Evolutionary conservation across 75 land plant genomes (phyloP).

Genomic region (Azolla pinnata): DNA sequence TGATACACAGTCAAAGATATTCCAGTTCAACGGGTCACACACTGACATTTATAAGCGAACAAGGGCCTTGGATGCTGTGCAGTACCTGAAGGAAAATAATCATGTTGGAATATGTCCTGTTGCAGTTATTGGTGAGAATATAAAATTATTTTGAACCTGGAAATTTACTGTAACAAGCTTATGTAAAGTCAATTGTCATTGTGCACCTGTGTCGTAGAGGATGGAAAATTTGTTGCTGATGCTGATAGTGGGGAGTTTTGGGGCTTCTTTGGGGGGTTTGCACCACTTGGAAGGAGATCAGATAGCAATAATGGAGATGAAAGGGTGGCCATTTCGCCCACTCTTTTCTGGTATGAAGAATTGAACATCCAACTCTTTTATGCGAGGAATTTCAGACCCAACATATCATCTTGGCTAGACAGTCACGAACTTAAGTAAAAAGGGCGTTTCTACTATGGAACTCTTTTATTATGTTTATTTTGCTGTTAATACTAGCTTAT

Average conservation of each 20-base stretch:
- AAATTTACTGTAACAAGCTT: not conserved
- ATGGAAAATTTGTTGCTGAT: conserved; percentile 83
- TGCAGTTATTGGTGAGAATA: conserved; percentile 57
- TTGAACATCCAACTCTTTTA: no score
- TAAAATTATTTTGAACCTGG: not conserved
- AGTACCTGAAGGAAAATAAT: conserved; percentile 66
- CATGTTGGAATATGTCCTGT: conserved; percentile 69
- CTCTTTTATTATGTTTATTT: no score
- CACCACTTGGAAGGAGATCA: conserved; percentile 53
- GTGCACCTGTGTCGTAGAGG: conserved; percentile 41
- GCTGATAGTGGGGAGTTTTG: conserved; percentile 89
- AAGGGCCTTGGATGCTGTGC: conserved; percentile 81
- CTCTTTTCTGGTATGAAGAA: no score
- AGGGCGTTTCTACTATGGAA: no score
- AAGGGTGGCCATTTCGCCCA: no score
- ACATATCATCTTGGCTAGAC: no score
- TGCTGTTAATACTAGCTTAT: no score
- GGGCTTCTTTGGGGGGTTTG: conserved; percentile 92
- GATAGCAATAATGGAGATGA: conserved; percentile 10
- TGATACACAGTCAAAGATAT: conserved; percentile 71
- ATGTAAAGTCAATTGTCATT: not conserved
- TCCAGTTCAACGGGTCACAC: conserved; percentile 68
- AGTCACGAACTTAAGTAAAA: no score
- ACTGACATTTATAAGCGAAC: conserved; percentile 79
- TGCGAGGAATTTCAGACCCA: no score